phyloP scores from a whole-genome alignment of 2,329 filamentous ascomycete species.

The Xylaria polymorpha region DNA sequence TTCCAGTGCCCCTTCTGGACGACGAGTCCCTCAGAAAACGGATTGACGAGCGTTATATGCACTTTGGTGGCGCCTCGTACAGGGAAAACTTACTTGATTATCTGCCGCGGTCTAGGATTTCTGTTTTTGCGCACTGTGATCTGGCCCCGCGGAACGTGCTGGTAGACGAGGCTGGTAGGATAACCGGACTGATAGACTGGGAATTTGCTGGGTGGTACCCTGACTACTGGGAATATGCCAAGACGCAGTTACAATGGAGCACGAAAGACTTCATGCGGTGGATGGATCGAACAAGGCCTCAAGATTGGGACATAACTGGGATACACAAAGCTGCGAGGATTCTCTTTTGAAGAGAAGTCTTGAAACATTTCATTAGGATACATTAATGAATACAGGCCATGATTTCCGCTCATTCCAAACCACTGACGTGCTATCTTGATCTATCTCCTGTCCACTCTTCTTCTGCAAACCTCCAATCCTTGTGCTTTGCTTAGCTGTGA shows the following conservation, averaged over 20 bases:
- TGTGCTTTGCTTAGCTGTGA: too few species aligned
- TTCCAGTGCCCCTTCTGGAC: background rate
- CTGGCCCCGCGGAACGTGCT: slow-evolving; percentile 10
- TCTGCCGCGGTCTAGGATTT: background rate
- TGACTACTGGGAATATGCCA: slow-evolving; percentile 23
- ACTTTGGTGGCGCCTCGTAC: background rate
- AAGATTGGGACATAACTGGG: slow-evolving; percentile 12
- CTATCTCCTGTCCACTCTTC: too few species aligned
- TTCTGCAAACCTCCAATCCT: too few species aligned
- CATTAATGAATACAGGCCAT: too few species aligned
- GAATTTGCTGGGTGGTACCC: slow-evolving; percentile 19
- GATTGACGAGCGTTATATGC: slow-evolving; percentile 15
- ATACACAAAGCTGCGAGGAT: slow-evolving; percentile 13
- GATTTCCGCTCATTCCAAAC: too few species aligned
- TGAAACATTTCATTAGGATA: too few species aligned
- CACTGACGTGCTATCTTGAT: too few species aligned
- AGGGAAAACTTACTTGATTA: slow-evolving; percentile 3
- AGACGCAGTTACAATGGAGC: background rate
- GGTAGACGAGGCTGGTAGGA: background rate
- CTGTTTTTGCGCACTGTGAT: slow-evolving; percentile 17
- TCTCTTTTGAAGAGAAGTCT: background rate
- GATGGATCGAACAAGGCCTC: slow-evolving; percentile 18
- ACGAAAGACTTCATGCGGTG: background rate
- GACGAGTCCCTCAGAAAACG: slow-evolving; percentile 4
- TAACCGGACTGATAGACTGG: slow-evolving; percentile 15